phyloP scores from a whole-genome alignment of 2,329 filamentous ascomycete genomes.

The Monosporascus sp. region DNA sequence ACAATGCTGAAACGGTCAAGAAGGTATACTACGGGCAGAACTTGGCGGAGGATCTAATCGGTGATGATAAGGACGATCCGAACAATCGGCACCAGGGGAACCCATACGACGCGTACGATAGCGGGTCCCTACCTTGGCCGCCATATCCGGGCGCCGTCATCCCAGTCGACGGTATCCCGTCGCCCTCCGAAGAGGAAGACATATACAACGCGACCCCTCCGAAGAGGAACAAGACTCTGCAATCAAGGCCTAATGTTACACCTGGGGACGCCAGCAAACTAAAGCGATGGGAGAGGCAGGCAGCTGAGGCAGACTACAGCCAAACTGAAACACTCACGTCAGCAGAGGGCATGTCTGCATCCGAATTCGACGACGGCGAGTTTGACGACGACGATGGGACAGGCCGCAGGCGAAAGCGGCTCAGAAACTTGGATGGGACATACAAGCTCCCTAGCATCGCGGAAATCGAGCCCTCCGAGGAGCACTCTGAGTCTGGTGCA shows the following conservation, averaged over 20 bases:
- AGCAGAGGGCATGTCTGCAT: not conserved
- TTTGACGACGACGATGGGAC: not conserved
- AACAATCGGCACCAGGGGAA: not conserved
- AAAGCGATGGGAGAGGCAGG: no score
- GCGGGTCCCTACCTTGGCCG: slow-evolving; percentile 10
- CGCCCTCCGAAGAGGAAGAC: not conserved
- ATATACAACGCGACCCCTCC: not conserved
- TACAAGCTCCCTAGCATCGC: not conserved
- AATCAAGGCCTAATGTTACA: no score
- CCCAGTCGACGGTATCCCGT: not conserved
- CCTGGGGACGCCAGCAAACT: no score
- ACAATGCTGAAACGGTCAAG: not conserved
- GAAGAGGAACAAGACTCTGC: not conserved
- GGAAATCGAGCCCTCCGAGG: slow-evolving; percentile 11
- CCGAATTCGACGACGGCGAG: not conserved
- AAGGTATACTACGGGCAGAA: slow-evolving; percentile 2
- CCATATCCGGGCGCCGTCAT: slow-evolving; percentile 7
- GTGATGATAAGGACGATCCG: slow-evolving; percentile 8
- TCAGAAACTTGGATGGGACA: not conserved
- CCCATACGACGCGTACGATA: not conserved
- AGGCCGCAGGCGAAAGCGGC: slow-evolving; percentile 3
- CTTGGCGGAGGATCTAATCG: not conserved
- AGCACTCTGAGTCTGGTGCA: slow-evolving; percentile 20
- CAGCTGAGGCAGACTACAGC: not conserved
- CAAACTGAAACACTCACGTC: not conserved